These are phyloP conservation scores for Rhizomucor miehei DNA, from an alignment of 371 early-diverging fungal species.

Conservation along the genomic window DNA sequence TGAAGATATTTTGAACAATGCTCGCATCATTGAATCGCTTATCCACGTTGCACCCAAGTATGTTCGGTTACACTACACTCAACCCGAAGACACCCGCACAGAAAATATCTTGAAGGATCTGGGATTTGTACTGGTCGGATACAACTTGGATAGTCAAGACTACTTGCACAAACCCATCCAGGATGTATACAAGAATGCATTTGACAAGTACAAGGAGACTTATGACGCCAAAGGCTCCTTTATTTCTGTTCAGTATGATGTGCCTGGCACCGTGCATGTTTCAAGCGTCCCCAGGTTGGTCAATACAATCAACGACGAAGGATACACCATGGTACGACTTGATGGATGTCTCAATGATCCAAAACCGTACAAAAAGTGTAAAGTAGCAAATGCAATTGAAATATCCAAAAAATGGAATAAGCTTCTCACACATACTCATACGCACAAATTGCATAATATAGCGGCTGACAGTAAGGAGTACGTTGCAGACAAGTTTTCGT, in stretches of 20 bases:
- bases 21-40: slow-evolving; percentile 32
- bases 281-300: slow-evolving; percentile 39
- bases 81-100: slow-evolving; percentile 33
- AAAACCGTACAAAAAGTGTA: slow-evolving; percentile 51
- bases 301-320: slow-evolving; percentile 45
- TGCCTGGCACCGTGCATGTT: slow-evolving; percentile 42
- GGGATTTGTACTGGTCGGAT: slow-evolving; percentile 46
- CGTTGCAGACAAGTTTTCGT: slow-evolving; percentile 39
- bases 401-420: too few species aligned
- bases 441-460: slow-evolving; percentile 1
- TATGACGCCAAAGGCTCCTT: slow-evolving; percentile 52
- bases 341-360: slow-evolving; percentile 53
- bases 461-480: slow-evolving; percentile 25
- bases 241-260: slow-evolving; percentile 48
- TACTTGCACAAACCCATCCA: slow-evolving; percentile 38
- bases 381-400: too few species aligned
- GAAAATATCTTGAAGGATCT: slow-evolving; percentile 36
- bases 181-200: slow-evolving; percentile 33
- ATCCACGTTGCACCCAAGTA: slow-evolving; percentile 47
- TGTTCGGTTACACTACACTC: slow-evolving; percentile 43
- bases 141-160: slow-evolving; percentile 49
- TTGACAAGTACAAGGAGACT: slow-evolving; percentile 41
- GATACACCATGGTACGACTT: slow-evolving; percentile 53
- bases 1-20: slow-evolving; percentile 42
- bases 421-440: too few species aligned